Conservation (phyloP, 1,139 yeast species). For the Candida frijolesensis region DNA sequence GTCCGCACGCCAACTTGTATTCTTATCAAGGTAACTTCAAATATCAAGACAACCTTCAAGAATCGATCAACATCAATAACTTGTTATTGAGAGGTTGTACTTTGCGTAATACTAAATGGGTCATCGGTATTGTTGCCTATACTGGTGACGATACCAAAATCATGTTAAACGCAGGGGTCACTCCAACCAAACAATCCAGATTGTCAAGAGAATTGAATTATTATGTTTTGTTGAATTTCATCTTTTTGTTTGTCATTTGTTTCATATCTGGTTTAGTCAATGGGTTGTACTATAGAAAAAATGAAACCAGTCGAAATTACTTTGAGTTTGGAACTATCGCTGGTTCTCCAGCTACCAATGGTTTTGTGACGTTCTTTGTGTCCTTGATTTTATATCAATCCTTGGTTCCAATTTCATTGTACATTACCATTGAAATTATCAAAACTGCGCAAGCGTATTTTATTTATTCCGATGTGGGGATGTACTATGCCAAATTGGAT, state of each 20-base stretch:
- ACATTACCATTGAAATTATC: constrained; percentile 61
- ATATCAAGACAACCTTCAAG: constrained; percentile 30
- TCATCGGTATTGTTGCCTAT: constrained; percentile 50
- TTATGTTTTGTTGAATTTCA: constrained; percentile 51
- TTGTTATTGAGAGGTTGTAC: constrained; percentile 54
- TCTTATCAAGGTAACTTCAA: constrained; percentile 56
- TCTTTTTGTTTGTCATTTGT: constrained; percentile 50
- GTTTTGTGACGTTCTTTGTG: constrained; percentile 53
- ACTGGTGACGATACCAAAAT: constrained; percentile 60
- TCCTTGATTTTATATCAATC: constrained; percentile 59
- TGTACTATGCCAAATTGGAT: constrained; percentile 55
- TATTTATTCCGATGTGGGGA: constrained; percentile 52
- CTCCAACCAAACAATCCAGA: constrained; percentile 59
- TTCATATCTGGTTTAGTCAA: constrained; percentile 55
- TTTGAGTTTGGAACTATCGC: constrained; percentile 56
- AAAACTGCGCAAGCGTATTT: constrained; percentile 61
- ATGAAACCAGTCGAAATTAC: constrained; percentile 38
- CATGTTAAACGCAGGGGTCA: constrained; percentile 58
- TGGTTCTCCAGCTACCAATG: constrained; percentile 52
- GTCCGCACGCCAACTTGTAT: constrained; percentile 57
- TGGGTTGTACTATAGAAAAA: constrained; percentile 47
- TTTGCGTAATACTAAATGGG: constrained; percentile 59
- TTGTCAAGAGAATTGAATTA: constrained; percentile 54
- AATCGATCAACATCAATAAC: constrained; percentile 51
- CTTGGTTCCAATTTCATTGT: constrained; percentile 60